These are phyloP conservation scores for Pichia sp. DNA, from an alignment of 1,139 yeast species.

Conservation along the genomic window DNA sequence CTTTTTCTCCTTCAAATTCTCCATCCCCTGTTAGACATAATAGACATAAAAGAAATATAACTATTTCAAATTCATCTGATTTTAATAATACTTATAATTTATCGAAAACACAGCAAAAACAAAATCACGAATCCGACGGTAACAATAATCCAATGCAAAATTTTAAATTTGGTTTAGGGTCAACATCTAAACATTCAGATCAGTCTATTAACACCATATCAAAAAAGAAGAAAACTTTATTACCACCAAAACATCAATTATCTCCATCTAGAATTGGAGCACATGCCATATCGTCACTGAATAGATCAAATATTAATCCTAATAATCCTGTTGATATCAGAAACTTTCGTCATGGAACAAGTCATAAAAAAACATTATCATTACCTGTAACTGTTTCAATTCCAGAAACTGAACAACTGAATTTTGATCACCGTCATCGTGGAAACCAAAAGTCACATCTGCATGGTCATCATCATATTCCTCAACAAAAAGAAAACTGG, in stretches of 20 bases:
- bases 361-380: constrained; percentile 28
- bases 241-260: constrained; percentile 38
- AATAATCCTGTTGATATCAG: constrained; percentile 11
- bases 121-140: constrained; percentile 22
- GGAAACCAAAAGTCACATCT: constrained; percentile 3
- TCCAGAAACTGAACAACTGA: constrained; percentile 25
- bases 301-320: constrained; percentile 21
- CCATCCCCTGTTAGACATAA: constrained; percentile 10
- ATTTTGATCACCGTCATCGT: constrained; percentile 9
- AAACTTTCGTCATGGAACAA: constrained; percentile 25
- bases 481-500: not conserved
- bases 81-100: not conserved
- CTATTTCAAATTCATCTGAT: constrained; percentile 17
- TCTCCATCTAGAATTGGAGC: constrained; percentile 75
- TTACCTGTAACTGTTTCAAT: constrained; percentile 31
- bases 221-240: constrained; percentile 19
- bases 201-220: too few species aligned
- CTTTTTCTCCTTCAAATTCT: constrained; percentile 4
- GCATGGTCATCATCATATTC: not conserved
- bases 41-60: constrained; percentile 17
- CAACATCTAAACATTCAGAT: constrained; percentile 7
- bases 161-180: constrained; percentile 39
- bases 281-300: constrained; percentile 56
- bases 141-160: constrained; percentile 33
- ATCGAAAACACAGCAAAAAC: not conserved